A percentile compares a stretch with the other conserved stretches of the same genome.
These are phyloP conservation scores for Hansenula lynferdii DNA, from an alignment of 1,139 yeast species.

Conservation along the genomic window DNA sequence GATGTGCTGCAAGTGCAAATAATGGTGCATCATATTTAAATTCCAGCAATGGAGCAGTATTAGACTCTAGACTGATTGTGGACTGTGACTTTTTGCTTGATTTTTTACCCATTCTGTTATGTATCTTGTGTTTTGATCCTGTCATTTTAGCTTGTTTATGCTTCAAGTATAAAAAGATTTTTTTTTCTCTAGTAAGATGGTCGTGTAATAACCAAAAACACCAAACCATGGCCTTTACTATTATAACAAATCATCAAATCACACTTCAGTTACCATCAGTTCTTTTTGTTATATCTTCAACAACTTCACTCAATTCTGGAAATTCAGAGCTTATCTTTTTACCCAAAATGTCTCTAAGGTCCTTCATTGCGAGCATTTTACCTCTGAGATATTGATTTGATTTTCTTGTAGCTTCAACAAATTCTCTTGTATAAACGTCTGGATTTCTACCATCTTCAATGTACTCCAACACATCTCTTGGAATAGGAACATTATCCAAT, in stretches of 20 bases:
- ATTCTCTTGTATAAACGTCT: constrained; percentile 93
- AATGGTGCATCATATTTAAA: constrained; percentile 54
- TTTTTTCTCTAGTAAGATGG: too few relatives aligned
- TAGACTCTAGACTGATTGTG: constrained; percentile 10
- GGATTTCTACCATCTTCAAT: constrained; percentile 97
- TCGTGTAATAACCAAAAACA: too few relatives aligned
- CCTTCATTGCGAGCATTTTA: constrained; percentile 58
- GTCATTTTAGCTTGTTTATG: too few relatives aligned
- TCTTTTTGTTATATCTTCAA: constrained; percentile 44
- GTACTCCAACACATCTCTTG: constrained; percentile 74
- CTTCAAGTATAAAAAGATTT: too few relatives aligned
- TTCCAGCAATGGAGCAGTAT: constrained; percentile 42
- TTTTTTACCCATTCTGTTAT: constrained; percentile 11
- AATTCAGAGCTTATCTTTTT: constrained; percentile 68
- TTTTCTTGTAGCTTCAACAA: constrained; percentile 85
- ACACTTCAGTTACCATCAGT: constrained; percentile 23
- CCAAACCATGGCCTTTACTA: too few relatives aligned
- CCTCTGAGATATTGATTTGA: constrained; percentile 88
- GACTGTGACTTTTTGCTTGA: constrained; percentile 10
- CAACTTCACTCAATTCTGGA: constrained; percentile 60
- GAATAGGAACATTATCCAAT: constrained; percentile 46
- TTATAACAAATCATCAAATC: too few relatives aligned
- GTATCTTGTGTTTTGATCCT: too few relatives aligned
- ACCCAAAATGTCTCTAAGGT: constrained; percentile 60
- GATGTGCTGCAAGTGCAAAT: constrained; percentile 79